phyloP scores from a whole-genome alignment of 257 asterid genomes.

The Plectranthus barbatus region DNA sequence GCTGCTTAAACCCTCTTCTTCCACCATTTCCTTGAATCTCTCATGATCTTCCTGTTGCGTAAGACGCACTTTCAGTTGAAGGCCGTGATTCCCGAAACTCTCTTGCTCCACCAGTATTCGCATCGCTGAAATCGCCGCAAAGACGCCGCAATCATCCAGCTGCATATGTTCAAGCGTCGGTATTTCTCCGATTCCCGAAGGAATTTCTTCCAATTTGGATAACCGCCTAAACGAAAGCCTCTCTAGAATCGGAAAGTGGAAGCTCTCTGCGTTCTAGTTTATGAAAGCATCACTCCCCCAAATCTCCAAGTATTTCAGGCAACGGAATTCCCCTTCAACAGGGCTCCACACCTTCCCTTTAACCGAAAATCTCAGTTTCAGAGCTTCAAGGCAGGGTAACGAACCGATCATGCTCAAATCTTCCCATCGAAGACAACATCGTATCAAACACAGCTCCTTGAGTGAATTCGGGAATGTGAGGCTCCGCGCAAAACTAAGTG shows the following conservation, averaged over 20 bases:
- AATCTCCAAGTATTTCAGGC: not conserved
- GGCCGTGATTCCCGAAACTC: not conserved
- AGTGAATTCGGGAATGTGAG: not conserved
- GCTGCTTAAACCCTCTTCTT: not conserved
- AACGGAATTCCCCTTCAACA: not conserved
- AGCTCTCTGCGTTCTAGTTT: not conserved
- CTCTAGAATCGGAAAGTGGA: not conserved
- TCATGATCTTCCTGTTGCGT: not conserved
- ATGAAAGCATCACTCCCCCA: not conserved
- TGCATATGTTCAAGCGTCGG: not conserved
- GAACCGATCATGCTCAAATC: not conserved
- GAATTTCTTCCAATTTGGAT: not conserved
- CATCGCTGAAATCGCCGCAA: not conserved
- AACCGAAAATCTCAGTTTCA: not conserved
- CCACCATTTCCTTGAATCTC: not conserved
- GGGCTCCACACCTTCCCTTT: not conserved
- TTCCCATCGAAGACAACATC: not conserved
- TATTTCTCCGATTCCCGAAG: not conserved
- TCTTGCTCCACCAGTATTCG: not conserved
- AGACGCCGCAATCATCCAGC: not conserved
- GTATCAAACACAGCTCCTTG: not conserved
- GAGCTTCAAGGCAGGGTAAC: not conserved
- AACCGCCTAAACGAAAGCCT: not conserved
- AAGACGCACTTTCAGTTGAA: not conserved
- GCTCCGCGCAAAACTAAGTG: not conserved